These are phyloP conservation scores for Leptoxyphium fumago DNA, from an alignment of 2,329 filamentous ascomycete species.

Conservation along the genomic window DNA sequence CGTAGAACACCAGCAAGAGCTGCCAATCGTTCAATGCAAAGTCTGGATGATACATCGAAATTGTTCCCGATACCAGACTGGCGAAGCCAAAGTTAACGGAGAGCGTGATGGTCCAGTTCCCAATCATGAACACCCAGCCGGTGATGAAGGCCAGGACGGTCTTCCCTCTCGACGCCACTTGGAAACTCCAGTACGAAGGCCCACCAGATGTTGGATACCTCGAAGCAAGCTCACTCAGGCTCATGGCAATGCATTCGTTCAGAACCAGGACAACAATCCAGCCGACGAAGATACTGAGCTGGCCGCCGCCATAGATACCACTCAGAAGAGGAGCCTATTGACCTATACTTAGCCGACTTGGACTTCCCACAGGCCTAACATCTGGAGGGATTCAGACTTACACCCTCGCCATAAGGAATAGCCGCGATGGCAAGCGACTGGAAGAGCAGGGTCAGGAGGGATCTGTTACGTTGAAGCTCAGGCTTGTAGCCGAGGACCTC, in stretches of 20 bases:
- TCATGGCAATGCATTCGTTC: conserved; percentile 54
- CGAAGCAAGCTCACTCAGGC: conserved; percentile 57
- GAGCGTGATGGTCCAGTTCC: conserved; percentile 66
- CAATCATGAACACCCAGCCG: conserved; percentile 60
- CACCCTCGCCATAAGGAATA: conserved; percentile 39
- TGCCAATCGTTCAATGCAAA: conserved; percentile 46
- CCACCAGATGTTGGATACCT: conserved; percentile 64
- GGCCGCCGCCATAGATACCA: conserved; percentile 47
- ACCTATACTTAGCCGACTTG: too few relatives aligned
- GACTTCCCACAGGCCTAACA: too few relatives aligned
- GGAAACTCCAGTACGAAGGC: conserved; percentile 65
- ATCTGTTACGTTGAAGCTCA: conserved; percentile 43
- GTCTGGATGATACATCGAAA: conserved; percentile 38
- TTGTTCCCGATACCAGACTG: conserved; percentile 37
- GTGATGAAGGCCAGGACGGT: conserved; percentile 49
- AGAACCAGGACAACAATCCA: conserved; percentile 53
- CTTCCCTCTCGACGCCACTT: conserved; percentile 39
- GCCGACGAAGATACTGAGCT: conserved; percentile 56
- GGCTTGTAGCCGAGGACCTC: conserved; percentile 31
- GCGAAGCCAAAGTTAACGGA: conserved; percentile 59
- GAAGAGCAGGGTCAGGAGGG: conserved; percentile 45
- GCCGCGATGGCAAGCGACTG: conserved; percentile 47
- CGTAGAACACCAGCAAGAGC: conserved; percentile 57
- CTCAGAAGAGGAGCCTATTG: conserved; percentile 36
- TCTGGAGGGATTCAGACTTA: not conserved